Evolutionary conservation across 441 rosid species (phyloP), one percentile per base, ranked within the genome.

Genomic region (Pelargonium fulgidum): DNA sequence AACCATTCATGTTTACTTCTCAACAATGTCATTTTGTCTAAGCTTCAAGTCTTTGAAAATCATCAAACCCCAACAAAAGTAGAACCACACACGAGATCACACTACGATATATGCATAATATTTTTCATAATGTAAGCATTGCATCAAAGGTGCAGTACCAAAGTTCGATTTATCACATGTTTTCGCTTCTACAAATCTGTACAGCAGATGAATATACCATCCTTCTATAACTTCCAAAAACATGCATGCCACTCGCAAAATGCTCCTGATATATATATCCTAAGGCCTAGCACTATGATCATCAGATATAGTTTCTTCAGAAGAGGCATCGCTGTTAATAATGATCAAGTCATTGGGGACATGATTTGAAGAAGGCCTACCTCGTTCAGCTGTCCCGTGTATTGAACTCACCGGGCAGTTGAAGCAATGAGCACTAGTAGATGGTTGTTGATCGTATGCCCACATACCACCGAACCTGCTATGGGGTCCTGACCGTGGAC

Each of bases 301-400:
- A 73, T 83, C 86, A 10, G 86, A 83, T 69, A 83, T 79, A 20
- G 86, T 83, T 80, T 81, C 86, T 74, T 83, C 86, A 12, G 86
- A 83, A 65, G 86, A 83, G 50, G 86, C 82, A 70, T 81, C 84
- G 3, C 83, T 77, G 54, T 77, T 70, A 26, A 79, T 79, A 64
- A 79, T 44, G 22, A 81, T 76, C 66, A 79, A 58, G 24, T 80
- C 79, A 19, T 77, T 73, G 3, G 67, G 70, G 14, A 52, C 68
- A 26, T 17, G 58, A 72, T 33, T 14, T 17, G 29, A 4, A 1
- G 75, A 50, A 13, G 48, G 68, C 69, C 39, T 68, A 52, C 67
- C 59, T 6, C 8, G 19, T 45, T 75, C 72, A 42, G 45, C 29
- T 20, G 69, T 66, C 62, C 71, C 75, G 14, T n/a, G 58, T 67